Conservation (phyloP, 768 basidiomycete species). For the Omphalotus guepiniiformis region DNA sequence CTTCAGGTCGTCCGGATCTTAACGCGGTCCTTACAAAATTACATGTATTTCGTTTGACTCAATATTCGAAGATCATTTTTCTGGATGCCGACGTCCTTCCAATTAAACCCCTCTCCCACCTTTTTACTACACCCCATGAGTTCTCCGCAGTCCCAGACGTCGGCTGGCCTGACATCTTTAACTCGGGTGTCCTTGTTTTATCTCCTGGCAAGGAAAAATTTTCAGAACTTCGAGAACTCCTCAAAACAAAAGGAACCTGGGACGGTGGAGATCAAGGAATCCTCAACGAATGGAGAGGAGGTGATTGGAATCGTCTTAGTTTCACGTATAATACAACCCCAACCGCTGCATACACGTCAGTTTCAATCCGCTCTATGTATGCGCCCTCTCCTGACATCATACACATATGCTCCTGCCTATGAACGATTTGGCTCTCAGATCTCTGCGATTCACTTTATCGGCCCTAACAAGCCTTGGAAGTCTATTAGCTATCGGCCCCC, state of each 20-base stretch:
- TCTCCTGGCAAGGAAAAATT: slow-evolving; percentile 83
- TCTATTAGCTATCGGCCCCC: slow-evolving; percentile 67
- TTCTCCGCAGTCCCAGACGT: slow-evolving; percentile 96
- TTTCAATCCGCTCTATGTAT: slow-evolving; percentile 22
- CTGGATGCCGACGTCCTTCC: slow-evolving; percentile 92
- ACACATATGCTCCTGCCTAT: slow-evolving; percentile 88
- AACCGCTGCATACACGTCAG: slow-evolving; percentile 93
- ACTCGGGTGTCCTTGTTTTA: slow-evolving; percentile 91
- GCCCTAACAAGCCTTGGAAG: slow-evolving; percentile 94
- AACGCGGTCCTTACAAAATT: slow-evolving; percentile 93
- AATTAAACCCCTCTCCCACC: slow-evolving; percentile 82
- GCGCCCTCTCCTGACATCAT: slow-evolving; percentile 18
- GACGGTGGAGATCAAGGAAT: slow-evolving; percentile 99
- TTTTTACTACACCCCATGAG: slow-evolving; percentile 78
- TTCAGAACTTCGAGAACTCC: slow-evolving; percentile 60
- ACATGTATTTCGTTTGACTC: slow-evolving; percentile 88
- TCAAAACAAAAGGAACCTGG: slow-evolving; percentile 82
- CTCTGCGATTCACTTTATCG: slow-evolving; percentile 89
- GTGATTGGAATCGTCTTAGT: slow-evolving; percentile 88
- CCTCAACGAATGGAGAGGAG: slow-evolving; percentile 90
- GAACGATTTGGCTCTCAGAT: slow-evolving; percentile 88
- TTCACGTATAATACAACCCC: slow-evolving; percentile 99
- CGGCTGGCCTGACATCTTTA: slow-evolving; percentile 99
- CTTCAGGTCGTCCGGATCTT: slow-evolving; percentile 88
- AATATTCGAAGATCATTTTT: slow-evolving; percentile 84